A percentile compares a stretch with the other conserved stretches of the same genome.
These are phyloP conservation scores for Vanderwaltozyma polyspora DNA, from an alignment of 805 yeast species.

Conservation along the genomic window DNA sequence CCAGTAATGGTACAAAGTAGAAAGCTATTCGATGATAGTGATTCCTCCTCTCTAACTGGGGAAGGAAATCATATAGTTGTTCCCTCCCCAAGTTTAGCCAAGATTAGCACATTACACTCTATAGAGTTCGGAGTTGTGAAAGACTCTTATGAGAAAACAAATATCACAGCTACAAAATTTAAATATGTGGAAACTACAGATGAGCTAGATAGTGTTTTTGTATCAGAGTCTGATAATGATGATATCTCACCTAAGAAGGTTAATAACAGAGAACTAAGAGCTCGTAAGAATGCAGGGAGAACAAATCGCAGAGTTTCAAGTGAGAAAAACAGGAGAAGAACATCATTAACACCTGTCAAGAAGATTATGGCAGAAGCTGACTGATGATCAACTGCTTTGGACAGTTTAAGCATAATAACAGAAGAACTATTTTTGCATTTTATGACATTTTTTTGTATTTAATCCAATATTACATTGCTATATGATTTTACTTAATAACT, in stretches of 20 bases:
- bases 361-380: not conserved
- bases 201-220: not conserved
- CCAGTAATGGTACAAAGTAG: constrained; percentile 1
- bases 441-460: no score
- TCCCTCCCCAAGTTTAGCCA: constrained; percentile 2
- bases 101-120: not conserved
- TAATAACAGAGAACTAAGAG: not conserved
- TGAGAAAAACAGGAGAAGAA: not conserved
- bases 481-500: no score
- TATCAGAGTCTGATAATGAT: constrained; percentile 2
- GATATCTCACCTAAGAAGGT: not conserved
- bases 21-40: constrained; percentile 3
- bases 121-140: not conserved
- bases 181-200: not conserved
- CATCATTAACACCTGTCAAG: constrained; percentile 1
- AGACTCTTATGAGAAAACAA: not conserved
- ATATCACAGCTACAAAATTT: not conserved
- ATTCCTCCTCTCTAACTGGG: constrained; percentile 3
- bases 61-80: constrained; percentile 1
- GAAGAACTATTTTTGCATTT: no score
- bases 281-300: not conserved
- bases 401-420: no score
- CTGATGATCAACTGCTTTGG: no score
- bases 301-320: not conserved
- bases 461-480: no score